Percentiles rank a stretch among this genome's conserved stretches.
Evolutionary conservation across 1,284 basidiomycete genomes (phyloP).

Genomic region (Stereum hirsutum): DNA sequence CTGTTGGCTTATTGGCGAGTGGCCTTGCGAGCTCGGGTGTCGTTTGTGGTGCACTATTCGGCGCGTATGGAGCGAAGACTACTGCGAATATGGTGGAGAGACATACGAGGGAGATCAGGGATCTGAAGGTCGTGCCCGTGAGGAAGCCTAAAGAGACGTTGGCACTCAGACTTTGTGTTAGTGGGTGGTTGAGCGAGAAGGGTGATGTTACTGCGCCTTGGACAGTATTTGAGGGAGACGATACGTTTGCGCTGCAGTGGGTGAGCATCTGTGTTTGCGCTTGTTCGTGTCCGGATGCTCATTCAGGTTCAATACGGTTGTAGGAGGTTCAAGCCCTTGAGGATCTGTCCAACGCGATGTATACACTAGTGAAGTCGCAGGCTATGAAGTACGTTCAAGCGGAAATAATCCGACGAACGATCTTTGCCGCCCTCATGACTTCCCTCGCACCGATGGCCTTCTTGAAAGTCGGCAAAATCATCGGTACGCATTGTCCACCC

Average conservation of each 20-base stretch:
- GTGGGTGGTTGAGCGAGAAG: conserved; percentile 39
- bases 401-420: conserved; percentile 40
- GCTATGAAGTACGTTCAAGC: conserved; percentile 41
- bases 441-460: conserved; percentile 43
- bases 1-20: conserved; percentile 40
- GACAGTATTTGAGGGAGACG: conserved; percentile 40
- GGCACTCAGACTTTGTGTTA: conserved; percentile 44
- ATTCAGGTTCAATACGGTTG: background rate
- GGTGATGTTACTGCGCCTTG: conserved; percentile 45
- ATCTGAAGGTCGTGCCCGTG: conserved; percentile 43
- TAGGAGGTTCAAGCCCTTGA: conserved; percentile 49
- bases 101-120: conserved; percentile 44
- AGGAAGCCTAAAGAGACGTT: conserved; percentile 33
- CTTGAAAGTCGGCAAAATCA: conserved; percentile 44
- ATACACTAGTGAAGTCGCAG: conserved; percentile 34
- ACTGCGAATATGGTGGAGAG: conserved; percentile 39
- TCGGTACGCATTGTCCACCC: conserved; percentile 29
- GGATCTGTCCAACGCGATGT: conserved; percentile 38
- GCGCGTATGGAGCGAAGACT: conserved; percentile 43
- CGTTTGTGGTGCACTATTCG: conserved; percentile 49
- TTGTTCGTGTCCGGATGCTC: background rate
- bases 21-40: conserved; percentile 48
- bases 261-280: conserved; percentile 19
- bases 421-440: conserved; percentile 38
- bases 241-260: conserved; percentile 53